phyloP scores from a whole-genome alignment of 2,329 filamentous ascomycete species.

The Aspergillus jensenii region DNA sequence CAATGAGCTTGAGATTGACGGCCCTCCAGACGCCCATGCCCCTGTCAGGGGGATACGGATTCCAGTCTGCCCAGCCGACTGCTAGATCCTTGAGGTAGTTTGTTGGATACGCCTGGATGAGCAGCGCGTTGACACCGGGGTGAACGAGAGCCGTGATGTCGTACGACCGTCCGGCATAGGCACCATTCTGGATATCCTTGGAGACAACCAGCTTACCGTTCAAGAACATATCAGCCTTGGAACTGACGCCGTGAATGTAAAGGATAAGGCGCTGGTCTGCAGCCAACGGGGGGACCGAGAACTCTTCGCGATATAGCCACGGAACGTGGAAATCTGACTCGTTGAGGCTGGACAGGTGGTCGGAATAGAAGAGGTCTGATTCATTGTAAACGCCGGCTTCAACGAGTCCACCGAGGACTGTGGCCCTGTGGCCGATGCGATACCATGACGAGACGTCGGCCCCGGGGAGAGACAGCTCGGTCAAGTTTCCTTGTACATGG shows the following conservation, averaged over 20 bases:
- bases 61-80: conserved; percentile 63
- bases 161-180: conserved; percentile 57
- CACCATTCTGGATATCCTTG: conserved; percentile 52
- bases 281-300: conserved; percentile 36
- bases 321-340: conserved; percentile 51
- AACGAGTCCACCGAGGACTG: conserved; percentile 60
- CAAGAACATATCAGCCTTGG: conserved; percentile 60
- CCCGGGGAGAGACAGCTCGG: conserved; percentile 43
- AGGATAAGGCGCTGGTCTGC: conserved; percentile 51
- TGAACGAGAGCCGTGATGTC: conserved; percentile 51
- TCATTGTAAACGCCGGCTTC: conserved; percentile 54
- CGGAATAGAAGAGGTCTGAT: conserved; percentile 55
- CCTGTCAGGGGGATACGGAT: conserved; percentile 61
- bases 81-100: conserved; percentile 61
- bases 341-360: conserved; percentile 50
- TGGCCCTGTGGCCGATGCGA: conserved; percentile 51
- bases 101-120: conserved; percentile 58
- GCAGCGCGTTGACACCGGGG: conserved; percentile 49
- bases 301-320: conserved; percentile 61
- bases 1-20: conserved; percentile 56
- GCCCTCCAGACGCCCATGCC: conserved; percentile 64
- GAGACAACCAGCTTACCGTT: conserved; percentile 56
- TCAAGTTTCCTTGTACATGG: conserved; percentile 35
- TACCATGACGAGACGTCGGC: conserved; percentile 54
- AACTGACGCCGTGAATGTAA: conserved; percentile 60